Percentiles rank a stretch among this genome's conserved stretches.
These are phyloP conservation scores for Kurtzmaniella quercitrusa DNA, from an alignment of 1,139 yeast genomes.

Conservation along the genomic window DNA sequence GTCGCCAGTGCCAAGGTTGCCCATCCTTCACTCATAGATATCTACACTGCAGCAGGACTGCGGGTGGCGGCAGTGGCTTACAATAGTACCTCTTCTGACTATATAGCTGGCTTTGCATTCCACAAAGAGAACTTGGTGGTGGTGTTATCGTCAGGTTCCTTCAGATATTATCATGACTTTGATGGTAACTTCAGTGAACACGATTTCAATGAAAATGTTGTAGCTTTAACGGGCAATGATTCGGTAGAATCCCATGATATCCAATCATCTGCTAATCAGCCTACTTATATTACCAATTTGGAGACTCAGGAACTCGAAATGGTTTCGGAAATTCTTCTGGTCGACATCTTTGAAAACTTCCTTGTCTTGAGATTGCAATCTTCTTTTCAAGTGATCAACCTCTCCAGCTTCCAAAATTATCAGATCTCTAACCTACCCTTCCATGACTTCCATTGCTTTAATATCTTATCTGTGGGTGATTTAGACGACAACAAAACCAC, in stretches of 20 bases:
- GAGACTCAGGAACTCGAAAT: conserved; percentile 31
- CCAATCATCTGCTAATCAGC: not conserved
- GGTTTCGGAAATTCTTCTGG: conserved; percentile 22
- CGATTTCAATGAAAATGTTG: conserved; percentile 19
- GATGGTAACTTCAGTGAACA: conserved; percentile 61
- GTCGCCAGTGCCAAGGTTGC: conserved; percentile 30
- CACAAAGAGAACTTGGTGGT: conserved; percentile 59
- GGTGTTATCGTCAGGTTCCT: conserved; percentile 52
- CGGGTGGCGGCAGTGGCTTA: conserved; percentile 46
- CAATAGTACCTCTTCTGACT: conserved; percentile 49
- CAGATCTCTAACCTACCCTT: conserved; percentile 21
- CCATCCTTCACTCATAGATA: conserved; percentile 37
- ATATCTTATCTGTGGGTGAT: conserved; percentile 4
- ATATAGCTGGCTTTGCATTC: conserved; percentile 55
- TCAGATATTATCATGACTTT: conserved; percentile 65
- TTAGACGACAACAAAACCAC: conserved; percentile 1
- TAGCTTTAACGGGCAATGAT: not conserved
- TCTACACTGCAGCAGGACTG: conserved; percentile 53
- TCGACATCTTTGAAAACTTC: conserved; percentile 22
- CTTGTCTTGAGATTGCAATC: conserved; percentile 29
- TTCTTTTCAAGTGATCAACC: conserved; percentile 25
- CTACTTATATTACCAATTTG: conserved; percentile 24
- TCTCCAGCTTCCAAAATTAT: conserved; percentile 21
- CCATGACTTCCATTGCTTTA: conserved; percentile 12
- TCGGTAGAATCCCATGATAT: not conserved